Percentiles rank a stretch among this genome's conserved stretches.
phyloP scores from a whole-genome alignment of 345 rosid genomes.

The Acer saccharum region DNA sequence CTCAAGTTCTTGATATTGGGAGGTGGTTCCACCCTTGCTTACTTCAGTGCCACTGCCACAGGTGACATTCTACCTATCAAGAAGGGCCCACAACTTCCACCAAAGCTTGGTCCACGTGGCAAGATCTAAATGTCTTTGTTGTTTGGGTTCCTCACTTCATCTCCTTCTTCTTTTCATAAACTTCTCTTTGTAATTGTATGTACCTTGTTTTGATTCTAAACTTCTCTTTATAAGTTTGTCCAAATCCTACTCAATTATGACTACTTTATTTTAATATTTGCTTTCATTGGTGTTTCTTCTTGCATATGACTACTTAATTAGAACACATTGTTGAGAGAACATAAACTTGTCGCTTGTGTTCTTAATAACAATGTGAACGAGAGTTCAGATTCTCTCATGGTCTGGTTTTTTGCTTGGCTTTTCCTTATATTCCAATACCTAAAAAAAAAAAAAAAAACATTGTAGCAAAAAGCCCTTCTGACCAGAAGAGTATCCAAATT shows the following conservation, averaged over 20 bases:
- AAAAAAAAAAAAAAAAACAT: no score
- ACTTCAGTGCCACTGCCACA: constrained; percentile 61
- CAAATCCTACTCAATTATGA: constrained; percentile 17
- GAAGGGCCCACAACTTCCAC: constrained; percentile 93
- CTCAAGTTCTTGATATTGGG: constrained; percentile 92
- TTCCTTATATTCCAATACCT: no score
- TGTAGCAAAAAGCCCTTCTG: no score
- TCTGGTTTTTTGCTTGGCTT: no score
- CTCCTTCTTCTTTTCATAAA: not conserved
- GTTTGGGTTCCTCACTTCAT: not conserved
- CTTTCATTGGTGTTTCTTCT: not conserved
- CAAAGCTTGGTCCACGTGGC: constrained; percentile 90
- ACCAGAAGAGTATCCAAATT: no score
- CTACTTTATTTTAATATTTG: not conserved
- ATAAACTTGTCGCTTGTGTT: not conserved
- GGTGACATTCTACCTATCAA: constrained; percentile 84
- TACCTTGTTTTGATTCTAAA: constrained; percentile 24
- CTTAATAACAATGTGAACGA: not conserved
- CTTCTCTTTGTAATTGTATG: constrained; percentile 23
- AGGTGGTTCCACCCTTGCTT: constrained; percentile 79
- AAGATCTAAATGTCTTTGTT: constrained; percentile 53
- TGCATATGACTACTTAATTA: not conserved
- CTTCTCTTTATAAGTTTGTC: constrained; percentile 21
- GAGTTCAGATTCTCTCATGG: no score
- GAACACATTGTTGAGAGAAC: not conserved